Evolutionary conservation across 305 asterid genomes (phyloP), one percentile per base, ranked within the genome.

Genomic region (Solanum hybrid): DNA sequence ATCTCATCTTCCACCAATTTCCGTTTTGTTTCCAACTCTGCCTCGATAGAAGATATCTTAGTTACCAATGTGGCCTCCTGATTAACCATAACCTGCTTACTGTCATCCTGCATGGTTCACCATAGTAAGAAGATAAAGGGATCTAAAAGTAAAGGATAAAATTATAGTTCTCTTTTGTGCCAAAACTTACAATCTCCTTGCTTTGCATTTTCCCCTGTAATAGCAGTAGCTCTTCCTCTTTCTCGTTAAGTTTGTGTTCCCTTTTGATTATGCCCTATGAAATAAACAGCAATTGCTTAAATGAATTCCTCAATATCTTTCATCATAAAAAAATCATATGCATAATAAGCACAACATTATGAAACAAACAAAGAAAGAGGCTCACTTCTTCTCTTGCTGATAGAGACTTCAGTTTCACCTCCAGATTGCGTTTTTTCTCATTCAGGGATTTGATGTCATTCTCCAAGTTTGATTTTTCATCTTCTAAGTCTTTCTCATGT

Each of bases 371-470:
- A 26, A 56, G 34, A 56, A 37, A 51, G 64, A 32, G 51, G 73
- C 89, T 64, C 20, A 98, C 99, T 96, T 96, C 97, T 92, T 98
- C 98, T 93, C 97, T 93, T 86, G 92, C 95, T 56, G 95, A 92
- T 92, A 98, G 91, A 86, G 97, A 92, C 51, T 93, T 91, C 64
- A 91, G 94, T 90, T 91, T 93, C 88, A 94, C 91, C 93, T 94
- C 96, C 87, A 95, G 91, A 69, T 89, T 91, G 72, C 72, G 88
- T 87, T 94, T 96, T 90, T 93, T 94, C 94, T 95, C 98, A 81
- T 87, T 89, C 56, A 95, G 88, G 86, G 92, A 89, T 81, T 82
- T 90, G 40, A 92, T 93, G 77, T 95, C 98, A 90, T 92, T 93
- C 89, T 94, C 96, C 82, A 98, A 75, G 89, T 90, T 91, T 32